These are phyloP conservation scores for Castanea crenata DNA, from an alignment of 306 rosid species.

Conservation along the genomic window DNA sequence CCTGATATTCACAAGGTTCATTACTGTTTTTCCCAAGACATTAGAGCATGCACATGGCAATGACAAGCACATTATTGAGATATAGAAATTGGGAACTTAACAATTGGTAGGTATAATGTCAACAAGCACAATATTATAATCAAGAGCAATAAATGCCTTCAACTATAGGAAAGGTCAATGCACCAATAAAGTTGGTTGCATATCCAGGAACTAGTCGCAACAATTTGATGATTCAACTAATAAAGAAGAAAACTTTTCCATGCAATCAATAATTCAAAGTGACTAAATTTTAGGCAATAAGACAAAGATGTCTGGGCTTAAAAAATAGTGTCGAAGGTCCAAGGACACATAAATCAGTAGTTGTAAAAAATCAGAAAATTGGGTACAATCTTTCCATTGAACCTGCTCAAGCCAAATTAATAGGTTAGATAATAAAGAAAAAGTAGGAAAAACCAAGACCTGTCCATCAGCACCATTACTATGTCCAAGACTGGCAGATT, in stretches of 20 bases:
- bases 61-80: neutral
- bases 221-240: neutral
- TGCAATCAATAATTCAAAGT: neutral
- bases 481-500: conserved; percentile 96
- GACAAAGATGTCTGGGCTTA: neutral
- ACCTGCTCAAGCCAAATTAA: neutral
- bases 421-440: conserved; percentile 4
- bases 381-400: neutral
- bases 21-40: neutral
- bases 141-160: too few relatives aligned
- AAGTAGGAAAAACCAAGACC: conserved; percentile 44
- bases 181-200: too few relatives aligned
- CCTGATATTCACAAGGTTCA: neutral
- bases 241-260: neutral
- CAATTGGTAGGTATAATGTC: neutral
- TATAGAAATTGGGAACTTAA: neutral
- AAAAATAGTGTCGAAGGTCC: neutral
- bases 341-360: neutral
- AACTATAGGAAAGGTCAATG: too few relatives aligned
- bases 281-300: neutral
- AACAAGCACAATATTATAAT: too few relatives aligned
- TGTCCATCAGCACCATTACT: conserved; percentile 46
- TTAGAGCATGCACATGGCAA: neutral
- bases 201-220: too few relatives aligned
- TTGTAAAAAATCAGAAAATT: neutral